Evolutionary conservation across 345 rosid genomes (phyloP).

Genomic region (Linum usitatissimum): DNA sequence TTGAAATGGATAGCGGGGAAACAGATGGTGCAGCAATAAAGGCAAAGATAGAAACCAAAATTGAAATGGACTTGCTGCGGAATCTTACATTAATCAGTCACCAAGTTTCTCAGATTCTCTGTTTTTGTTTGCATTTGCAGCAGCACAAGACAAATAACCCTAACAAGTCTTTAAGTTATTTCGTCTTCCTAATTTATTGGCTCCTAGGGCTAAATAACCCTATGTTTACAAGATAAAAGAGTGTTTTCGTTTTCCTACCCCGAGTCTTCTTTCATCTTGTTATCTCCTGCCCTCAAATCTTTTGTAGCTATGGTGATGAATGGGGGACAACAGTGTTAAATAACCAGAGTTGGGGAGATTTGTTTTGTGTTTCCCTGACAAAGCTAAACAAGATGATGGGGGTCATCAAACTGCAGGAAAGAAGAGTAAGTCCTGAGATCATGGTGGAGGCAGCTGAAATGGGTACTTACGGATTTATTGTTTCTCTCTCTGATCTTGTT

Average conservation of each 20-base stretch:
- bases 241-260: neutral
- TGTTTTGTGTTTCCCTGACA: neutral
- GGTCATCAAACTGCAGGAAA: neutral
- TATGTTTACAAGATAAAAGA: neutral
- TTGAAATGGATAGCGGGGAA: too few relatives aligned
- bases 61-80: too few relatives aligned
- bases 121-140: too few relatives aligned
- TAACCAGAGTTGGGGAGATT: neutral
- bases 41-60: too few relatives aligned
- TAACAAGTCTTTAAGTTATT: too few relatives aligned
- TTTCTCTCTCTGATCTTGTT: neutral
- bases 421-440: neutral
- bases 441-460: neutral
- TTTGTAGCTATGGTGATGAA: neutral
- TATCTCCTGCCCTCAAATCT: neutral
- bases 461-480: neutral
- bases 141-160: too few relatives aligned
- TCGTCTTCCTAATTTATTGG: too few relatives aligned
- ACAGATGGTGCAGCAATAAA: too few relatives aligned
- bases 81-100: too few relatives aligned
- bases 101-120: too few relatives aligned
- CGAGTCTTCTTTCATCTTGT: neutral
- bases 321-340: neutral
- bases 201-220: neutral
- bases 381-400: neutral